These are phyloP conservation scores for Cystoisospora suis DNA, from an alignment of 169 alveolate genomes.

Conservation along the genomic window DNA sequence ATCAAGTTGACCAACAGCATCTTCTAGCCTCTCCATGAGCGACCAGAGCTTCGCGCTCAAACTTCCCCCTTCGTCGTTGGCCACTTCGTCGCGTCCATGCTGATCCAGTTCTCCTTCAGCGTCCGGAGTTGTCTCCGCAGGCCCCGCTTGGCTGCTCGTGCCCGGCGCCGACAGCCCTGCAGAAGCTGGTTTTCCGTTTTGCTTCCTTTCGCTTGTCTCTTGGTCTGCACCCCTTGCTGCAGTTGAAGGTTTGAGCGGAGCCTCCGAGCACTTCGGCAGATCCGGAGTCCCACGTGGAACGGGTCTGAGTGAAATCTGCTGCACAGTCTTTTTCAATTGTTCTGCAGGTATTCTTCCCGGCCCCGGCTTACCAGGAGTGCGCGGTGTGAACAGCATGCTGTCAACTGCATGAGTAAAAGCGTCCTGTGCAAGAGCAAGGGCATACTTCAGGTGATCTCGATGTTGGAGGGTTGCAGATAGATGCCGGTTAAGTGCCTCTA, in stretches of 20 bases:
- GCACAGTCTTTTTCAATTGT: neutral
- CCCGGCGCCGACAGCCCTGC: too few species aligned
- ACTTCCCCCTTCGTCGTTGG: neutral
- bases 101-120: neutral
- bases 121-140: neutral
- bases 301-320: neutral
- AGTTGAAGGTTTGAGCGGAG: too few species aligned
- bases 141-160: neutral
- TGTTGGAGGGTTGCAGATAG: neutral
- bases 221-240: too few species aligned
- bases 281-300: neutral
- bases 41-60: neutral
- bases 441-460: neutral
- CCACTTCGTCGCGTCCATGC: neutral
- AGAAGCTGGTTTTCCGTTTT: neutral
- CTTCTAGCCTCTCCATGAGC: neutral
- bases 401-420: slow-evolving; percentile 19
- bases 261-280: neutral
- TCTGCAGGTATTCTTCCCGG: neutral
- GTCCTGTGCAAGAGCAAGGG: slow-evolving; percentile 11
- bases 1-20: neutral
- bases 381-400: slow-evolving; percentile 21
- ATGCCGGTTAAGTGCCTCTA: neutral
- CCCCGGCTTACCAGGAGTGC: neutral
- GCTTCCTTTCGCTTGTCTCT: neutral